phyloP scores from a whole-genome alignment of 495 filamentous ascomycete genomes.

The Recurvomyces mirabilis region DNA sequence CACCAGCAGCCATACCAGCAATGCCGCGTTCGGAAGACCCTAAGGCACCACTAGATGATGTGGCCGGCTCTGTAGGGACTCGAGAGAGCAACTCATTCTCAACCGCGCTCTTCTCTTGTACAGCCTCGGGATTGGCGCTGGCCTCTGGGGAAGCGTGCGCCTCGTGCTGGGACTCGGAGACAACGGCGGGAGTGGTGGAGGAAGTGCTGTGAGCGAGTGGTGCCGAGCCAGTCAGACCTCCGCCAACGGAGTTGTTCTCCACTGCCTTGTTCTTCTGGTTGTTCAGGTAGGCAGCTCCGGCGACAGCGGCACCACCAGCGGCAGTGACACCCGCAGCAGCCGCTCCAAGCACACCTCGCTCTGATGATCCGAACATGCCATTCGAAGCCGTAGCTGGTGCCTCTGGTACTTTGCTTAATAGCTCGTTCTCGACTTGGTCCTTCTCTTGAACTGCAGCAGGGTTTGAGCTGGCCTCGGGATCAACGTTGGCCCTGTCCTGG shows the following conservation, averaged over 20 bases:
- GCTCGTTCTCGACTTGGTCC: conserved; percentile 19
- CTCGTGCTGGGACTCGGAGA: conserved; percentile 49
- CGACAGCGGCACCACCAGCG: too few relatives aligned
- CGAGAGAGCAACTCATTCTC: conserved; percentile 21
- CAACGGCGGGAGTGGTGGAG: too few relatives aligned
- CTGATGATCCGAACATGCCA: too few relatives aligned
- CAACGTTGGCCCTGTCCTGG: conserved; percentile 8
- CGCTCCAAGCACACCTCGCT: too few relatives aligned
- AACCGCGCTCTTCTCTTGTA: conserved; percentile 19
- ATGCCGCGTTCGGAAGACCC: conserved; percentile 5
- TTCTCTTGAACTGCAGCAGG: conserved; percentile 22
- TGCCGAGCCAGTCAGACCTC: too few relatives aligned
- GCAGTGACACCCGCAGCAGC: too few relatives aligned
- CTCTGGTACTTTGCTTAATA: conserved; percentile 16
- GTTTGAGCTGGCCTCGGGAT: conserved; percentile 19
- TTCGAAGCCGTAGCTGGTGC: not conserved
- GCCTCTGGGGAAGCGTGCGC: conserved; percentile 20
- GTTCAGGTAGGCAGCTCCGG: too few relatives aligned
- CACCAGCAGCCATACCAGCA: conserved; percentile 23
- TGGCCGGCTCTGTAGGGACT: conserved; percentile 16
- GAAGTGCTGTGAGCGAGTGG: too few relatives aligned
- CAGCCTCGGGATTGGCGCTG: conserved; percentile 13
- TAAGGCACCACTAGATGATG: not conserved
- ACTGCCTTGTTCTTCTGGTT: too few relatives aligned
- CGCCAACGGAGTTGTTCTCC: too few relatives aligned